phyloP scores from a whole-genome alignment of 768 basidiomycete species.

The Pleurotus pulmonarius region DNA sequence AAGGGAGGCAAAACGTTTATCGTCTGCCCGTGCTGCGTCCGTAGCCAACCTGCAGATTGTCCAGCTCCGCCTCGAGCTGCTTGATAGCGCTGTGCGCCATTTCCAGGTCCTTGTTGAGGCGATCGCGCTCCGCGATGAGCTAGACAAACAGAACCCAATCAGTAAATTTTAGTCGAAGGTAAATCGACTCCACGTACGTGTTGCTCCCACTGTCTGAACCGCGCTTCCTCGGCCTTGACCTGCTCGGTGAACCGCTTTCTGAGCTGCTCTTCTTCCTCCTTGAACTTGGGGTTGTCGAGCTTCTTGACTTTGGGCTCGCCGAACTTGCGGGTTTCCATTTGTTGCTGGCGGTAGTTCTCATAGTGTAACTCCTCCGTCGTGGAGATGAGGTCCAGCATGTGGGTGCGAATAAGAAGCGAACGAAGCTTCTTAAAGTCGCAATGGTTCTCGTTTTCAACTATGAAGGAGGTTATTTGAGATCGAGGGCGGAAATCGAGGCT shows the following conservation, averaged over 20 bases:
- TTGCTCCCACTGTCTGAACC: constrained; percentile 99
- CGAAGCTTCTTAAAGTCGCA: constrained; percentile 99
- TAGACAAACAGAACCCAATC: constrained; percentile 26
- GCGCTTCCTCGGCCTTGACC: constrained; percentile 96
- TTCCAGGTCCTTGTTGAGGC: constrained; percentile 98
- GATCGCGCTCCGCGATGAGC: constrained; percentile 98
- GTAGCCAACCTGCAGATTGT: constrained; percentile 84
- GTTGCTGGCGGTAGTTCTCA: constrained; percentile 95
- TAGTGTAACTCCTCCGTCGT: constrained; percentile 96
- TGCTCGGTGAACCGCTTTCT: constrained; percentile 99
- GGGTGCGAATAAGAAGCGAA: constrained; percentile 91
- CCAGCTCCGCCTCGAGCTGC: constrained; percentile 84
- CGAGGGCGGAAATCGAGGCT: too few relatives aligned
- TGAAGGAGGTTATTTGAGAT: neutral
- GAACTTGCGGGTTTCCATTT: constrained; percentile 99
- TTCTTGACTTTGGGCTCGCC: constrained; percentile 99
- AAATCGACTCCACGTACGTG: constrained; percentile 57
- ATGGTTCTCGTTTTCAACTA: constrained; percentile 98
- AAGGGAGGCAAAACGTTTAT: constrained; percentile 27
- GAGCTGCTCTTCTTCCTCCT: constrained; percentile 96
- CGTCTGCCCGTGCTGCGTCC: constrained; percentile 66
- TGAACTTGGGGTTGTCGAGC: constrained; percentile 99
- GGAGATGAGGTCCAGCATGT: constrained; percentile 97
- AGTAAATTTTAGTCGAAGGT: constrained; percentile 2
- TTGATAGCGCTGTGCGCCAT: constrained; percentile 90